Conservation (phyloP, 2,329 filamentous ascomycete genomes). For the Trichoderma hamatum region DNA sequence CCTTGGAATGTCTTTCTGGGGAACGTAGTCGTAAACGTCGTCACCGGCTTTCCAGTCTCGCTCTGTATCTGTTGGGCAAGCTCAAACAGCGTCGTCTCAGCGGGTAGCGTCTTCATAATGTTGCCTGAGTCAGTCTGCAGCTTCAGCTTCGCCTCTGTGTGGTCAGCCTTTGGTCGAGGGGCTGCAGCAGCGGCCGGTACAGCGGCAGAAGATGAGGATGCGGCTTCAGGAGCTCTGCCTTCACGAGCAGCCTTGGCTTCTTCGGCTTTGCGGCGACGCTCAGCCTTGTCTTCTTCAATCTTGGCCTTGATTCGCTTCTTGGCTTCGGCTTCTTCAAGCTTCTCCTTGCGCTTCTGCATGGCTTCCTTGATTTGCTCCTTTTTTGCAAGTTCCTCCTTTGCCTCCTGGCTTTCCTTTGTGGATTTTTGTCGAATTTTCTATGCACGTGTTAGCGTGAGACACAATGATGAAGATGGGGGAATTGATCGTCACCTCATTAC, state of each 20-base stretch:
- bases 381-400: conserved; percentile 83
- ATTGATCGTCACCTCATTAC: conserved; percentile 69
- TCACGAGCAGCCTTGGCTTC: conserved; percentile 83
- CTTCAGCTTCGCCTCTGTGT: conserved; percentile 79
- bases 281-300: conserved; percentile 93
- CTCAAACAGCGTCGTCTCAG: conserved; percentile 91
- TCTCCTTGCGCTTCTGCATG: conserved; percentile 82
- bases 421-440: conserved; percentile 78
- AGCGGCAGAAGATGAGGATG: conserved; percentile 48
- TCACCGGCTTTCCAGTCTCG: conserved; percentile 71
- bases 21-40: conserved; percentile 82
- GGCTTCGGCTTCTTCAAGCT: conserved; percentile 79
- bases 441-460: background rate
- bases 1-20: conserved; percentile 79
- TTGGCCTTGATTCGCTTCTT: conserved; percentile 89
- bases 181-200: conserved; percentile 48
- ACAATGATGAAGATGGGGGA: background rate
- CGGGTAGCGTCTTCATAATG: conserved; percentile 83
- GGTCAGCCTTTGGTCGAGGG: conserved; percentile 67
- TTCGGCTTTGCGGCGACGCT: conserved; percentile 82
- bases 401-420: conserved; percentile 84
- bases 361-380: conserved; percentile 94
- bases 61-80: conserved; percentile 74
- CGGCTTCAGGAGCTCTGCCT: conserved; percentile 60
- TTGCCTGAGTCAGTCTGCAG: conserved; percentile 75